These are phyloP conservation scores for Trichoderma simmonsii DNA, from an alignment of 2,329 filamentous ascomycete species.

Conservation along the genomic window DNA sequence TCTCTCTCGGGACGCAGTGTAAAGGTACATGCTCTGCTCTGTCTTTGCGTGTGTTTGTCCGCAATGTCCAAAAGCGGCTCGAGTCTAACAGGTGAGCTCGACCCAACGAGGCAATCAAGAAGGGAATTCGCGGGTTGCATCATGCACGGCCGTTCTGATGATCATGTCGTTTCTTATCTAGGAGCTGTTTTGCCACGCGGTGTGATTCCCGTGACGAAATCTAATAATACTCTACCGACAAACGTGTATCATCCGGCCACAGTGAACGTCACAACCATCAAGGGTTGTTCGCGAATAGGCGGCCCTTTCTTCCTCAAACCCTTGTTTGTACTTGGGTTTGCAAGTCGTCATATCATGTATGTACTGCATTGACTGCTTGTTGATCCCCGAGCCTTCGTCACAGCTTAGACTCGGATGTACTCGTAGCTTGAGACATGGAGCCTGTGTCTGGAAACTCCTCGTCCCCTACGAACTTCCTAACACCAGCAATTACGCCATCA, in stretches of 20 bases:
- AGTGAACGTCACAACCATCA: not conserved
- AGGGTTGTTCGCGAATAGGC: not conserved
- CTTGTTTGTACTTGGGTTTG: not conserved
- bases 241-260: not conserved
- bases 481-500: conserved; percentile 26
- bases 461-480: conserved; percentile 56
- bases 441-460: conserved; percentile 50
- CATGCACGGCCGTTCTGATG: not conserved
- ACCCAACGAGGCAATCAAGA: not conserved
- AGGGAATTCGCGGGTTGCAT: not conserved
- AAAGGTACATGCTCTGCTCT: not conserved
- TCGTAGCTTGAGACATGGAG: conserved; percentile 30
- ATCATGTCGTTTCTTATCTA: not conserved
- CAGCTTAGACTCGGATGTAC: conserved; percentile 31
- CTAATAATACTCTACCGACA: conserved; percentile 10
- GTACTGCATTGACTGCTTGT: not conserved
- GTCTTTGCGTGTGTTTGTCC: not conserved
- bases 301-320: not conserved
- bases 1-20: not conserved
- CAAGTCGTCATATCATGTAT: not conserved
- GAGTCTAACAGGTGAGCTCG: not conserved
- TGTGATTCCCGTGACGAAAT: not conserved
- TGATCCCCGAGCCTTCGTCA: conserved; percentile 20
- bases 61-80: not conserved
- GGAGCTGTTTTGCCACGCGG: not conserved